These are phyloP conservation scores for Hypoxylon sp. DNA, from an alignment of 2,329 filamentous ascomycete species.

Conservation along the genomic window DNA sequence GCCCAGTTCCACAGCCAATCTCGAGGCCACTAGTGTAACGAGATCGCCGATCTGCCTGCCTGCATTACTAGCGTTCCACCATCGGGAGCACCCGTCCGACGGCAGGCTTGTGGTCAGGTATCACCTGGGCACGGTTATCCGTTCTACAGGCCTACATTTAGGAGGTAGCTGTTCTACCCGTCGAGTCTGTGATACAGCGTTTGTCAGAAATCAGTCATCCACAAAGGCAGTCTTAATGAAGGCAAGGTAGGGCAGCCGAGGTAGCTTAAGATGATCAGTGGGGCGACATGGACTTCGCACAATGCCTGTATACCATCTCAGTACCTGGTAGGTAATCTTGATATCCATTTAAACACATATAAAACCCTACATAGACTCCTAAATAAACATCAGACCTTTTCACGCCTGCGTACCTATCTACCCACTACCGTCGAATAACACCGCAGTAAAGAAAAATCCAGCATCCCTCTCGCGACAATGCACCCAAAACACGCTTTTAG, in stretches of 20 bases:
- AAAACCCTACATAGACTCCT: background rate
- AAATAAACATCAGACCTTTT: background rate
- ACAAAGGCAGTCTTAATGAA: background rate
- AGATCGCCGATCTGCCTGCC: background rate
- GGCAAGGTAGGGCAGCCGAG: too few relatives aligned
- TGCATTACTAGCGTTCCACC: slow-evolving; percentile 3
- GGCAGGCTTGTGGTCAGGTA: background rate
- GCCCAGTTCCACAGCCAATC: too few relatives aligned
- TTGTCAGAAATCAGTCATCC: slow-evolving; percentile 1
- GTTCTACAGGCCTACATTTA: background rate
- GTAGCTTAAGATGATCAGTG: background rate
- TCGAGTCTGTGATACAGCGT: slow-evolving; percentile 5
- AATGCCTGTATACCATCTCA: background rate
- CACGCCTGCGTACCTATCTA: background rate
- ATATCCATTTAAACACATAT: background rate
- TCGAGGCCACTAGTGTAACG: background rate
- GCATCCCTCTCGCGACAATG: background rate
- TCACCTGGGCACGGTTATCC: slow-evolving; percentile 16
- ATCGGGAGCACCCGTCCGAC: slow-evolving; percentile 27
- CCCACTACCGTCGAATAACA: slow-evolving; percentile 2
- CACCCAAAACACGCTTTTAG: background rate
- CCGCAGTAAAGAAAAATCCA: background rate
- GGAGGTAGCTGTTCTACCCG: slow-evolving; percentile 10
- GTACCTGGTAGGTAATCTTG: too few relatives aligned
- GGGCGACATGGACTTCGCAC: background rate